These are phyloP conservation scores for Globisporangium emineosum DNA, from an alignment of 352 stramenopile genomes.

Conservation along the genomic window DNA sequence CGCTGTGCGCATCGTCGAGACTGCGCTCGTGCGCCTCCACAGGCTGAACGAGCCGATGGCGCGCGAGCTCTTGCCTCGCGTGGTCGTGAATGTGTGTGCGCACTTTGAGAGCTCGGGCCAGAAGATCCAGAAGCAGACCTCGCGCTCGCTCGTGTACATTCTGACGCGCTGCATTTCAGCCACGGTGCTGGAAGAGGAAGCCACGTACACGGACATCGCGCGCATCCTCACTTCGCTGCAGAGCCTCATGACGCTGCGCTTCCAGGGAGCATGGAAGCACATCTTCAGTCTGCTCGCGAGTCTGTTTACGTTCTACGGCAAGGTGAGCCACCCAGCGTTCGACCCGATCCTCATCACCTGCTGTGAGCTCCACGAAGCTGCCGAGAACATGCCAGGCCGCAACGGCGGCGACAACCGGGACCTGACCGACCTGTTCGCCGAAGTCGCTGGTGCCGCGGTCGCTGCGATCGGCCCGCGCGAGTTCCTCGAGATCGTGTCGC, in stretches of 20 bases:
- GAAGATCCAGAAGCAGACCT: conserved; percentile 59
- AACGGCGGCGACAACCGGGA: conserved; percentile 30
- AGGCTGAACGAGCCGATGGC: conserved; percentile 49
- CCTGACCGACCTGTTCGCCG: conserved; percentile 56
- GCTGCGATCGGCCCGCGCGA: conserved; percentile 56
- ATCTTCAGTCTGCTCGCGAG: conserved; percentile 72
- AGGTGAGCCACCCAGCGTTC: conserved; percentile 49
- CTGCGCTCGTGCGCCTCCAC: conserved; percentile 62
- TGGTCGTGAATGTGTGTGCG: conserved; percentile 67
- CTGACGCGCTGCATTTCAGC: conserved; percentile 57
- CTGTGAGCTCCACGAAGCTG: conserved; percentile 78
- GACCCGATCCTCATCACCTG: conserved; percentile 69
- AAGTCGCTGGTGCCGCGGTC: conserved; percentile 62
- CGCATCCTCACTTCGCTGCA: conserved; percentile 75
- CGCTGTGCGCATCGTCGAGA: conserved; percentile 62
- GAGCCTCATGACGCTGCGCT: conserved; percentile 80
- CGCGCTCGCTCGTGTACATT: conserved; percentile 60
- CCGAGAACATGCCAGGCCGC: conserved; percentile 58
- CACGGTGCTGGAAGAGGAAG: conserved; percentile 49
- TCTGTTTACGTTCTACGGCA: conserved; percentile 73
- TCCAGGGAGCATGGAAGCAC: conserved; percentile 77
- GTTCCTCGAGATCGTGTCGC: conserved; percentile 74
- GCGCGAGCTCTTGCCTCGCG: conserved; percentile 68
- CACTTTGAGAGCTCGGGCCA: conserved; percentile 63
- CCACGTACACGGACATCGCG: conserved; percentile 53